Conservation (phyloP, 1,139 yeast genomes). For the Sugiyamaella neomexicana region DNA sequence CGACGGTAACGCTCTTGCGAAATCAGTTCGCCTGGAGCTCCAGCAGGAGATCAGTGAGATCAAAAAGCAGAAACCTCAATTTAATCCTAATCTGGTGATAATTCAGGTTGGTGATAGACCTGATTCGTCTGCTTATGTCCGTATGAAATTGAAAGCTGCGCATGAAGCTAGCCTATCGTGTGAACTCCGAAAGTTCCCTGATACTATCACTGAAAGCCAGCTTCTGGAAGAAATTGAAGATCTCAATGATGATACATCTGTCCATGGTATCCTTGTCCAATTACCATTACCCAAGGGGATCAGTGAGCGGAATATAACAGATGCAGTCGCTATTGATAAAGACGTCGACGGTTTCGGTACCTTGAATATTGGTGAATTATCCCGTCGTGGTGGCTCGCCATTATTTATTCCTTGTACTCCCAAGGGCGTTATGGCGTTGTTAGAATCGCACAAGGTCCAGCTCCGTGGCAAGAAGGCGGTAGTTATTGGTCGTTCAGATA, state of each 20-base stretch:
- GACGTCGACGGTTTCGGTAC: constrained; percentile 98
- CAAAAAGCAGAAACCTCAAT: constrained; percentile 57
- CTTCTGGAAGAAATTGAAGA: constrained; percentile 58
- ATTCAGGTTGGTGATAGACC: constrained; percentile 89
- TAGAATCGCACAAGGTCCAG: constrained; percentile 60
- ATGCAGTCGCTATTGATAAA: constrained; percentile 71
- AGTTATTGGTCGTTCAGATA: constrained; percentile 93
- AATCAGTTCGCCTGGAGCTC: constrained; percentile 36
- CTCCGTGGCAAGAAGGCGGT: constrained; percentile 84
- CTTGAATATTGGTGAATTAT: constrained; percentile 84
- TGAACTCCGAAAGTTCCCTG: constrained; percentile 66
- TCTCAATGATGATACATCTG: constrained; percentile 65
- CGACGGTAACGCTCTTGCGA: constrained; percentile 20
- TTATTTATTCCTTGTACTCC: constrained; percentile 94
- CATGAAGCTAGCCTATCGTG: constrained; percentile 74
- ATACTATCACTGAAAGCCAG: constrained; percentile 44
- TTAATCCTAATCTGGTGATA: constrained; percentile 76
- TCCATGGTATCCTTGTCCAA: constrained; percentile 90
- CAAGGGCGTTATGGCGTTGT: constrained; percentile 81
- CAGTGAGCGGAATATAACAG: constrained; percentile 75
- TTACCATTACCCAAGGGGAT: constrained; percentile 84
- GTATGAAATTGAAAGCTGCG: constrained; percentile 93
- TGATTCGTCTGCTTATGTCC: constrained; percentile 91
- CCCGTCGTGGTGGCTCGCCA: constrained; percentile 87
- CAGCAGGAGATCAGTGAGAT: constrained; percentile 53